Percentiles rank a stretch among this genome's conserved stretches.
Conservation (phyloP, 1,284 basidiomycete species). For the Peniophora sp. region DNA sequence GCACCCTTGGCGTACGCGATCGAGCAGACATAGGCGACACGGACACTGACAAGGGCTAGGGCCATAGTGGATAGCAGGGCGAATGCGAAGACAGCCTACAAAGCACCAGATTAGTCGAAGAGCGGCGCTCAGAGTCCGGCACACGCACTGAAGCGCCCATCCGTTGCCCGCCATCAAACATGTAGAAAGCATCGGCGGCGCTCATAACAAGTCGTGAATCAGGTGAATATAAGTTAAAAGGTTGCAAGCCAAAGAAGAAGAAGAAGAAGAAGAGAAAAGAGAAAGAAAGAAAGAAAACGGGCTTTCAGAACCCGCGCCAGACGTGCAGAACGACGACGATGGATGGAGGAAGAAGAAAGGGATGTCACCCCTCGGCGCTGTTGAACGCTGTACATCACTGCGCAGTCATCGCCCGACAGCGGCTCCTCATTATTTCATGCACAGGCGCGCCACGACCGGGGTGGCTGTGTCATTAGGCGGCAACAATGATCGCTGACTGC, state of each 20-base stretch:
- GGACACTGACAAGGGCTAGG: constrained; percentile 36
- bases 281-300: not conserved
- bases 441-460: not conserved
- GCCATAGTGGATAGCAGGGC: constrained; percentile 45
- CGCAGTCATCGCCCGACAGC: not conserved
- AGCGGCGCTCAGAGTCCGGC: constrained; percentile 5
- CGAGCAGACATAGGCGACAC: constrained; percentile 34
- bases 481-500: not conserved
- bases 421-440: not conserved
- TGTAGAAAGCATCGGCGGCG: constrained; percentile 4
- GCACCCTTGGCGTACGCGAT: constrained; percentile 14
- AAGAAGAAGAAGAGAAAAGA: constrained; percentile 9
- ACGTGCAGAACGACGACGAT: constrained; percentile 2
- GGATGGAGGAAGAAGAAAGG: not conserved
- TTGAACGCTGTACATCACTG: no score
- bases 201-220: constrained; percentile 4
- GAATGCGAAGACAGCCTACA: constrained; percentile 45
- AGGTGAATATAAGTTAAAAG: constrained; percentile 4
- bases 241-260: constrained; percentile 7
- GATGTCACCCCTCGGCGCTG: not conserved
- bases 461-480: not conserved
- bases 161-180: not conserved
- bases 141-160: constrained; percentile 3
- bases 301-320: not conserved
- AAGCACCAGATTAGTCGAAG: constrained; percentile 7